phyloP scores from a whole-genome alignment of 805 yeast genomes.

The Starmerella gropengiesseri region DNA sequence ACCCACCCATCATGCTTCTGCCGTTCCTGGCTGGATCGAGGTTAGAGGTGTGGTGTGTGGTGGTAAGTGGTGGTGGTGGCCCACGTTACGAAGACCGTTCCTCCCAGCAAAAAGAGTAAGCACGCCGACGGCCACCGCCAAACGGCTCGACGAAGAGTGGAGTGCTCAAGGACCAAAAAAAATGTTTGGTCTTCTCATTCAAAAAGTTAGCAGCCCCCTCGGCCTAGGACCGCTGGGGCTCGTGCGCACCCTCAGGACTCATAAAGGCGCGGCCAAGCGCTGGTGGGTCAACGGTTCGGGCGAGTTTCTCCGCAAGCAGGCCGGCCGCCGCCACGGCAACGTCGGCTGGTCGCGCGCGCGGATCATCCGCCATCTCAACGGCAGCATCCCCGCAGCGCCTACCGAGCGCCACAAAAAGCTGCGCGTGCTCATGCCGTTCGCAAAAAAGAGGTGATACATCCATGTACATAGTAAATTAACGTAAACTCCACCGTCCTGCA shows the following conservation, averaged over 20 bases:
- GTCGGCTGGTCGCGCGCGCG: conserved; percentile 67
- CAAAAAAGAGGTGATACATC: conserved; percentile 5
- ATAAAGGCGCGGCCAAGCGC: conserved; percentile 78
- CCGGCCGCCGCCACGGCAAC: conserved; percentile 89
- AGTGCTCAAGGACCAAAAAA: not conserved
- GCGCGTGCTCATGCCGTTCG: conserved; percentile 21
- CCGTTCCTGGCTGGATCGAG: too few species aligned
- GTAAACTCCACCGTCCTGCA: too few species aligned
- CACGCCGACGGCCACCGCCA: too few species aligned
- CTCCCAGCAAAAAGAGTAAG: too few species aligned
- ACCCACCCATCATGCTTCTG: conserved; percentile 73
- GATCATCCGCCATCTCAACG: conserved; percentile 42
- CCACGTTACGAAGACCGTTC: too few species aligned
- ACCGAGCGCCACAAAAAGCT: conserved; percentile 26
- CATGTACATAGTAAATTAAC: conserved; percentile 1
- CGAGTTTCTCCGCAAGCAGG: conserved; percentile 57
- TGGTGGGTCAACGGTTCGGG: conserved; percentile 59
- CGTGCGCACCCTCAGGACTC: conserved; percentile 42
- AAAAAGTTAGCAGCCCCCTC: too few species aligned
- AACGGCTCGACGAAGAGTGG: too few species aligned
- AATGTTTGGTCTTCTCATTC: not conserved
- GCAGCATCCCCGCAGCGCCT: conserved; percentile 45
- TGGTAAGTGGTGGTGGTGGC: too few species aligned
- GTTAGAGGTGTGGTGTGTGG: too few species aligned
- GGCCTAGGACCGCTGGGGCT: not conserved